Base-by-base conservation (phyloP, 345 rosid species). In the Ceriops decandra region DNA sequence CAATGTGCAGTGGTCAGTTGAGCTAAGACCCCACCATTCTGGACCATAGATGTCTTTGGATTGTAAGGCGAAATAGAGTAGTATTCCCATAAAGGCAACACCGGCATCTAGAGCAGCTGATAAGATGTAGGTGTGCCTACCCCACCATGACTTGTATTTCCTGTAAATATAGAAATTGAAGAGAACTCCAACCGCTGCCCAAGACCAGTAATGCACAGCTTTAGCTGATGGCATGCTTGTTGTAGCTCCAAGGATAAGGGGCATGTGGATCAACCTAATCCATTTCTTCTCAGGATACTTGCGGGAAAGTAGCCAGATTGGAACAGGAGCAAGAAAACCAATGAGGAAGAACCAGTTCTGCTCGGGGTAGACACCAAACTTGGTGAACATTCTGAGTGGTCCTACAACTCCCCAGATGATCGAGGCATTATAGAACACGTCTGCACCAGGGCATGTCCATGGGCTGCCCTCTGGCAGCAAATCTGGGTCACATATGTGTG, bases 391-490 rank as follows among this genome's bases (percentile, higher is more conserved):
- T 62, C 90, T 78, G 60, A 74, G 76, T 0, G 95, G 95, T 19
- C 95, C 92, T 21, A 92, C 81, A 5, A 92, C 88, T 70, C 98
- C 96, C 98, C 96, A 93, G 32, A 87, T 86, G 82, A 90, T 86
- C 0, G 98, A 93, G 49, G 97, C 97, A 67, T 77, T 82, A 89
- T 88, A 90, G 82, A 92, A 92, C 8, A 88, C 91, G 16, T 83
- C 87, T 60, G 80, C 83, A 1, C 85, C 76, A 0, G 95, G 97
- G 70, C 97, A 88, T 36, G 93, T 88, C 97, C 97, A 93, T 2
- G 92, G 95, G 74, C 96, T 90, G 30, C 89, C 93, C 11, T 70
- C 81, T 0, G 97, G 92, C 31, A 89, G 82, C 62, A 76, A 62
- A 11, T 75, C 75, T 0, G 82, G 38, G 42, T 85, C 63, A 61